phyloP scores from a whole-genome alignment of 2,329 filamentous ascomycete genomes.

The Talaromyces sp. region DNA sequence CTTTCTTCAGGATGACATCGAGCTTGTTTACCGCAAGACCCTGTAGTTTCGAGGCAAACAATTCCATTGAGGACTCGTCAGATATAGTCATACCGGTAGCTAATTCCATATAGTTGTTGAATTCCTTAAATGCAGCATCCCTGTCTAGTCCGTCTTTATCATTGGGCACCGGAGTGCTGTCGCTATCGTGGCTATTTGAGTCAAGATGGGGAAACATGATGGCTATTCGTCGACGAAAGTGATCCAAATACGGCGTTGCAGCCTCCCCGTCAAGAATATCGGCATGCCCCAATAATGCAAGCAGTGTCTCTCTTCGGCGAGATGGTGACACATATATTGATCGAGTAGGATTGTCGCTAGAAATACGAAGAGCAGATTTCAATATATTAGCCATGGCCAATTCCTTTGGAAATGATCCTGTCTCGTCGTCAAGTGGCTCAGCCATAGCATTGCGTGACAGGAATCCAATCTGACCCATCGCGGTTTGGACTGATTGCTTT shows the following conservation, averaged over 20 bases:
- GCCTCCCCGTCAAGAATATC: neutral
- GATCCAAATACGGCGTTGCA: neutral
- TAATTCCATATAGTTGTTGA: neutral
- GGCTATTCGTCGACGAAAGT: neutral
- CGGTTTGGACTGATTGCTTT: constrained; percentile 23
- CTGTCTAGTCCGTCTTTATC: neutral
- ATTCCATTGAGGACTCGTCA: neutral
- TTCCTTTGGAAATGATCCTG: constrained; percentile 22
- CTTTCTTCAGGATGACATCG: neutral
- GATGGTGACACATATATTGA: neutral
- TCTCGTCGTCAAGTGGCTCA: constrained; percentile 26
- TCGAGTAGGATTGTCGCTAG: neutral
- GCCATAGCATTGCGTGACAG: constrained; percentile 33
- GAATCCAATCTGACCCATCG: constrained; percentile 32
- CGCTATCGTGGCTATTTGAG: neutral
- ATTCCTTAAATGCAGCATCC: neutral
- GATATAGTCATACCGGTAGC: neutral
- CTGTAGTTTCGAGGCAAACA: neutral
- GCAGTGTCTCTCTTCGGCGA: neutral
- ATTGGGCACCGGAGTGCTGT: neutral
- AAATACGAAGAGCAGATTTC: neutral
- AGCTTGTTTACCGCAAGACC: neutral
- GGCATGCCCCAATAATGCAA: neutral
- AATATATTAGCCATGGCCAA: constrained; percentile 15
- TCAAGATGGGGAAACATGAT: neutral